These are phyloP conservation scores for Priceomyces fermenticarens DNA, from an alignment of 805 yeast species.

Conservation along the genomic window DNA sequence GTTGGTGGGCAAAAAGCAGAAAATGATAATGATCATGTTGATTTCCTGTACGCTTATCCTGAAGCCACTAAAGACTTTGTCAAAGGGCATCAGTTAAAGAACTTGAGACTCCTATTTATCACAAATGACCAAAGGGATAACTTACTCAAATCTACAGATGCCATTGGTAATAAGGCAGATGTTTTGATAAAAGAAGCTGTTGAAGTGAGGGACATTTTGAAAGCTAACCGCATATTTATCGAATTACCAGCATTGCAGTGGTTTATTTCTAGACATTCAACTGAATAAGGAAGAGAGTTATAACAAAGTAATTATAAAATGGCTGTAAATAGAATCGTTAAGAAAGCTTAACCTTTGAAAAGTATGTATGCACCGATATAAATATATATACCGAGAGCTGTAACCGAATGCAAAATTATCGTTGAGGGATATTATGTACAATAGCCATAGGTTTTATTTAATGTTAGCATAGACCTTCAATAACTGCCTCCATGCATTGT, in stretches of 20 bases:
- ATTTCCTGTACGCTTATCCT: constrained; percentile 38
- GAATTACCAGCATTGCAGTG: constrained; percentile 72
- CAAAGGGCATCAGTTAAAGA: constrained; percentile 45
- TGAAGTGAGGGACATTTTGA: constrained; percentile 78
- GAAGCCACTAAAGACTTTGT: constrained; percentile 51
- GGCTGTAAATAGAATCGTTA: background rate
- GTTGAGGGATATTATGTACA: no score
- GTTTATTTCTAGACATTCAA: constrained; percentile 35
- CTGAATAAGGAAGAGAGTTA: constrained; percentile 1
- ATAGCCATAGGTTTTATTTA: no score
- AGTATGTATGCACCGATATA: background rate
- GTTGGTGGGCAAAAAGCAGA: constrained; percentile 51
- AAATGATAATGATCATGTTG: constrained; percentile 20
- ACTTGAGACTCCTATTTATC: constrained; percentile 63
- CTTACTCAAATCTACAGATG: constrained; percentile 56
- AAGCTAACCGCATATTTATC: constrained; percentile 71
- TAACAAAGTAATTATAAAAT: background rate
- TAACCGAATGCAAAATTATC: no score
- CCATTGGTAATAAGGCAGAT: constrained; percentile 52
- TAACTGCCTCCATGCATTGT: background rate
- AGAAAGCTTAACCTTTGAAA: background rate
- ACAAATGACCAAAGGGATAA: constrained; percentile 60
- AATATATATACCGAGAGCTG: no score
- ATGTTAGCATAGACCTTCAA: no score
- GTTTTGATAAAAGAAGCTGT: constrained; percentile 74